Conservation (phyloP, 768 basidiomycete species). For the Boletus barrowsii region DNA sequence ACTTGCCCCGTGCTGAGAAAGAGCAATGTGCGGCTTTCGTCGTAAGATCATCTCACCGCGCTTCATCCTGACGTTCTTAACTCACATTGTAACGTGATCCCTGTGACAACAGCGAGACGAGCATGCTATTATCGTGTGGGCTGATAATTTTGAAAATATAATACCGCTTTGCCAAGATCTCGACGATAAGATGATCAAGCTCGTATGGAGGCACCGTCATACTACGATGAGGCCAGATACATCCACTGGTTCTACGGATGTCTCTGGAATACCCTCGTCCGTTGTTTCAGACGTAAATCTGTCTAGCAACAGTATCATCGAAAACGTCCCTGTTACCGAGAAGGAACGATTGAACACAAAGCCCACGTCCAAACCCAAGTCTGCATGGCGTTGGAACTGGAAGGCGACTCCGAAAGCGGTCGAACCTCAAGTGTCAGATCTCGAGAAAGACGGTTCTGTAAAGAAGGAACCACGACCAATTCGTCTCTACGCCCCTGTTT, state of each 20-base stretch:
- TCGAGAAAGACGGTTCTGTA: constrained; percentile 52
- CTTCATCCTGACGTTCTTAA: neutral
- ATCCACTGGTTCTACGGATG: constrained; percentile 26
- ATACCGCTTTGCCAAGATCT: constrained; percentile 69
- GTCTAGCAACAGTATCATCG: constrained; percentile 36
- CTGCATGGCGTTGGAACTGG: constrained; percentile 43
- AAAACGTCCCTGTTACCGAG: constrained; percentile 20
- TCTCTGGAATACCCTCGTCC: constrained; percentile 43
- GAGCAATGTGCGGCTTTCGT: constrained; percentile 90
- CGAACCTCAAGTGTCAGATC: constrained; percentile 16
- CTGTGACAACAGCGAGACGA: constrained; percentile 64
- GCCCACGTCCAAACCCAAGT: constrained; percentile 1
- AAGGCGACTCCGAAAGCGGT: constrained; percentile 31
- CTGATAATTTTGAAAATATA: constrained; percentile 76
- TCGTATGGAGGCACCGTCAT: constrained; percentile 63
- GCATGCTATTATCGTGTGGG: constrained; percentile 77
- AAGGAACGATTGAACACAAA: constrained; percentile 3
- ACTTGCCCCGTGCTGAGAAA: constrained; percentile 77
- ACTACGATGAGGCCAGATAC: constrained; percentile 8
- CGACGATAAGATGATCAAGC: constrained; percentile 75
- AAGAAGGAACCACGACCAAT: constrained; percentile 39
- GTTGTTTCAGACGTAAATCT: constrained; percentile 54
- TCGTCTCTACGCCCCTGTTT: constrained; percentile 70
- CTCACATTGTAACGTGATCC: neutral
- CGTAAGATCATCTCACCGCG: constrained; percentile 40